These are phyloP conservation scores for Daldinia bambusicola DNA, from an alignment of 495 filamentous ascomycete genomes.

Conservation along the genomic window DNA sequence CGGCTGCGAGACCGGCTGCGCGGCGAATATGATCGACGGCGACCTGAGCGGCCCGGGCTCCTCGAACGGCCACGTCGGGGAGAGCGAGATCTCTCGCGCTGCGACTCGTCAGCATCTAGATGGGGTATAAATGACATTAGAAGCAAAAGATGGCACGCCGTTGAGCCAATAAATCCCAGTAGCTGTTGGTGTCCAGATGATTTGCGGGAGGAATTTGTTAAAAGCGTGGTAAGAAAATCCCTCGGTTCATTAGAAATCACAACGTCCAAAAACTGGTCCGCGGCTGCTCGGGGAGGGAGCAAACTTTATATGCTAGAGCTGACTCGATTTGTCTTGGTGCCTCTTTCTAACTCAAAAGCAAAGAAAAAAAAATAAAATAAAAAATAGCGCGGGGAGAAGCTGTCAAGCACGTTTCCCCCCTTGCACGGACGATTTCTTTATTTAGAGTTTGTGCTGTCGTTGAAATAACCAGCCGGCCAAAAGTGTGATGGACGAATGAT, in stretches of 20 bases:
- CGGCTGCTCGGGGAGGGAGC: constrained; percentile 19
- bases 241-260: constrained; percentile 2
- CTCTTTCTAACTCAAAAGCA: constrained; percentile 28
- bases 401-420: constrained; percentile 16
- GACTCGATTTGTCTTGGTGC: constrained; percentile 29
- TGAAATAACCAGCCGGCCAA: constrained; percentile 17
- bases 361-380: background rate
- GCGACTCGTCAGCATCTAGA: constrained; percentile 57
- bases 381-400: constrained; percentile 29
- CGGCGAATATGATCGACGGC: constrained; percentile 92
- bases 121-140: constrained; percentile 46
- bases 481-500: constrained; percentile 9
- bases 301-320: constrained; percentile 38
- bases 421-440: constrained; percentile 3
- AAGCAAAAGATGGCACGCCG: constrained; percentile 21
- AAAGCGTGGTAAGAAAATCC: constrained; percentile 7
- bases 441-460: constrained; percentile 28
- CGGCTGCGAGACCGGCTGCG: constrained; percentile 93
- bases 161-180: constrained; percentile 9
- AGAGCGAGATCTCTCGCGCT: constrained; percentile 96
- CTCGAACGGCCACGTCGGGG: constrained; percentile 80
- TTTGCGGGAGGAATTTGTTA: constrained; percentile 5
- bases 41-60: constrained; percentile 61
- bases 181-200: background rate
- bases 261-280: constrained; percentile 17